These are phyloP conservation scores for Coemansia sp. DNA, from an alignment of 192 early-diverging fungal species.

Conservation along the genomic window DNA sequence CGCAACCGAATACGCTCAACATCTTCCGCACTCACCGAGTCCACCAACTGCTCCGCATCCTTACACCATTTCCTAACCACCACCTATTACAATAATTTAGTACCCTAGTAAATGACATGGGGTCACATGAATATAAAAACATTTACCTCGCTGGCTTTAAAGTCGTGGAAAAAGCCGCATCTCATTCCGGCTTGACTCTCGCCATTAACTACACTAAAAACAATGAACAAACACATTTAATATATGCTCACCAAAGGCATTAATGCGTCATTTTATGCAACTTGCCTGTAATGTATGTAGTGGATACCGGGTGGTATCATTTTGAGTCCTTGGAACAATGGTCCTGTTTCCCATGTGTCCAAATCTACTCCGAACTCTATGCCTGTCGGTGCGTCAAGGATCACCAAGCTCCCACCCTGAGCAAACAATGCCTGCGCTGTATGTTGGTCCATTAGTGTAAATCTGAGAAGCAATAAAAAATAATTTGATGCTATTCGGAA, in stretches of 20 bases:
- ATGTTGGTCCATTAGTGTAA: conserved; percentile 71
- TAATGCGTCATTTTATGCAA: not conserved
- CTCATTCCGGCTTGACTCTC: conserved; percentile 57
- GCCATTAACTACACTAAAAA: conserved; percentile 33
- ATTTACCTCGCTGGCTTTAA: conserved; percentile 60
- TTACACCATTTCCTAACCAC: conserved; percentile 81
- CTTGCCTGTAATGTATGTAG: conserved; percentile 85
- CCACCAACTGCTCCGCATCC: conserved; percentile 67
- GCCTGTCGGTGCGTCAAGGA: conserved; percentile 76
- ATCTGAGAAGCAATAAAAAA: conserved; percentile 3
- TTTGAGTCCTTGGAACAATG: conserved; percentile 89
- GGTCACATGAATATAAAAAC: no score
- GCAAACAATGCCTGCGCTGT: conserved; percentile 77
- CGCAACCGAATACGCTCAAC: conserved; percentile 65
- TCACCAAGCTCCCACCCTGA: conserved; percentile 75
- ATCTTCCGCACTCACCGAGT: conserved; percentile 63
- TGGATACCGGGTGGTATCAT: conserved; percentile 93
- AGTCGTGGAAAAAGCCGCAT: conserved; percentile 77
- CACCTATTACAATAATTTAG: conserved; percentile 58
- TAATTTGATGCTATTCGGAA: not conserved
- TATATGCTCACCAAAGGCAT: conserved; percentile 4
- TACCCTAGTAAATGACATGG: conserved; percentile 11
- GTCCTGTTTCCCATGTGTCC: conserved; percentile 88
- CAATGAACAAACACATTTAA: not conserved
- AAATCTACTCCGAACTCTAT: conserved; percentile 91